Evolutionary conservation across 2,329 filamentous ascomycete species (phyloP), one percentile per base, ranked within the genome.

Genomic region (Colletotrichum spinosum): DNA sequence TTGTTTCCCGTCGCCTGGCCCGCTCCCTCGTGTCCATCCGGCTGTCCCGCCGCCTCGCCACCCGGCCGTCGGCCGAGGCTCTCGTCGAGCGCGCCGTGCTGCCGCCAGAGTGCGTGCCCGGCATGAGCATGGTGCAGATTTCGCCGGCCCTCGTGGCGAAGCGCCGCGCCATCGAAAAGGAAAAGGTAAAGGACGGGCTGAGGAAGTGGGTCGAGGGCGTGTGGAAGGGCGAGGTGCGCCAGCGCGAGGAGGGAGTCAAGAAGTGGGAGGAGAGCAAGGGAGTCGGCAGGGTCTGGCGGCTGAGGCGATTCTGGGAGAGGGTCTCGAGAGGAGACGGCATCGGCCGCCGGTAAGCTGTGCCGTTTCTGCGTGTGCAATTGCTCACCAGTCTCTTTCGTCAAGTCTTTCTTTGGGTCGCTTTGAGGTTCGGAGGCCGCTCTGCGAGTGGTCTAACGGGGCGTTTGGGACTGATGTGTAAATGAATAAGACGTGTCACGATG

Each of bases 251-350:
- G 72, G 77, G 79, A 58, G 76, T 84, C 33, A 78, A 75, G 67
- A 73, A 71, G 65, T 80, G 78, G 74, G 82, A 87, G 67, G 85
- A 88, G 73, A 79, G 76, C 37, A 77, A 78, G 1, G 85, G 86
- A 1, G 75, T 87, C 0, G 85, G 86, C 3, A 78, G 85, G 46
- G 88, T 91, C 7, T 87, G 88, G 83, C 82, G 85, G 25, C 73
- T 92, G 61, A 84, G 84, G 71, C 81, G 82, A 66, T 92, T 90
- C 72, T 92, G 89, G 89, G 90, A 92, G 76, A 80, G 82, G 25
- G 79, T 91, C 39, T 81, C 83, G 2, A 75, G 76, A 13, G 82
- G 80, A 2, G 79, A 81, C 50, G 68, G 60, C 8, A 39, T 34
- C n/a, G 46, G 54, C 37, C 49, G 51, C 39, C 49, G 55, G 60